Evolutionary conservation across 108 stramenopile genomes (phyloP).

Genomic region (Pseudonitzschia multiseries): DNA sequence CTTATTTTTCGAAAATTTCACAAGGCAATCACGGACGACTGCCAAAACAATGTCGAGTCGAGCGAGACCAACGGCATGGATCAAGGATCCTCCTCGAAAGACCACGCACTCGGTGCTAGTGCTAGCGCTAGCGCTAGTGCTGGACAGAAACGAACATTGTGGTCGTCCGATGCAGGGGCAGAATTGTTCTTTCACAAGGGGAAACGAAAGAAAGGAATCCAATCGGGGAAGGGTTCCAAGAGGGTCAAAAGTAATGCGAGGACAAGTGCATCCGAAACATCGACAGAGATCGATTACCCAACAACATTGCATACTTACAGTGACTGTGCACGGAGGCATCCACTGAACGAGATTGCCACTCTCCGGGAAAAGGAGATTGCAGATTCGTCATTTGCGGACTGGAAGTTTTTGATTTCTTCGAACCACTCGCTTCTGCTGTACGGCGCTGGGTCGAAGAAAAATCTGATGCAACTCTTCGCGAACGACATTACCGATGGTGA

Average conservation of each 20-base stretch:
- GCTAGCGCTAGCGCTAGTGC: neutral
- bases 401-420: conserved; percentile 61
- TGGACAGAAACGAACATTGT: conserved; percentile 6
- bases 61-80: neutral
- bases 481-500: conserved; percentile 34
- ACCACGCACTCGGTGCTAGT: neutral
- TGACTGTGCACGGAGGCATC: neutral
- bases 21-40: conserved; percentile 12
- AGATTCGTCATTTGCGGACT: conserved; percentile 39
- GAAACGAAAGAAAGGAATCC: conserved; percentile 5
- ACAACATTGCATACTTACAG: conserved; percentile 21
- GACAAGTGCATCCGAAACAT: neutral
- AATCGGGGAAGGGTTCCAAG: conserved; percentile 2
- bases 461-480: conserved; percentile 58
- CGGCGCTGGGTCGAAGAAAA: conserved; percentile 71
- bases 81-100: neutral
- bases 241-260: neutral
- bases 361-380: conserved; percentile 16
- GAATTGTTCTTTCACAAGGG: conserved; percentile 32
- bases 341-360: conserved; percentile 2
- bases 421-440: conserved; percentile 74
- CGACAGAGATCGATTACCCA: conserved; percentile 2
- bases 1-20: conserved; percentile 33
- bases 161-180: conserved; percentile 28
- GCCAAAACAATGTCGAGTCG: neutral